Evolutionary conservation across 176 grass and related monocot species (phyloP).

Genomic region (Cymbopogon citratus): DNA sequence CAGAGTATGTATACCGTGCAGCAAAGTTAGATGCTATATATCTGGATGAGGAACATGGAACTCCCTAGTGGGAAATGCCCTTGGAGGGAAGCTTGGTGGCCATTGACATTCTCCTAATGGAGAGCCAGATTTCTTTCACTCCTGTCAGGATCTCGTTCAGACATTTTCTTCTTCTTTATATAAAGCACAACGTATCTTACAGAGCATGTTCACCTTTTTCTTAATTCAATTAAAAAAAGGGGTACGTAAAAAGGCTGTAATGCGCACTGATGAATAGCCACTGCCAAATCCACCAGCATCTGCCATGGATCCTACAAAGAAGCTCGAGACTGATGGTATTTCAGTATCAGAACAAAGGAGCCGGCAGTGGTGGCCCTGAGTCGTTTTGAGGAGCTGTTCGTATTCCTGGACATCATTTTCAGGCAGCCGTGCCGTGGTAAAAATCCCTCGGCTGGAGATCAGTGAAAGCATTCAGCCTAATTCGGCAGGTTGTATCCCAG

Average conservation of each 20-base stretch:
- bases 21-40: slow-evolving; percentile 5
- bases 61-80: slow-evolving; percentile 16
- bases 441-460: neutral
- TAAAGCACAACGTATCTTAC: slow-evolving; percentile 1
- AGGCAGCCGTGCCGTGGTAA: neutral
- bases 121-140: slow-evolving; percentile 8
- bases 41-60: slow-evolving; percentile 8
- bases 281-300: too few relatives aligned
- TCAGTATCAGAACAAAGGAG: too few relatives aligned
- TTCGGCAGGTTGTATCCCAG: too few relatives aligned
- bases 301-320: too few relatives aligned
- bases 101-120: neutral
- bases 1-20: neutral
- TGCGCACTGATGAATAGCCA: neutral
- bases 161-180: neutral
- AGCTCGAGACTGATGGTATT: too few relatives aligned
- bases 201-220: slow-evolving; percentile 19
- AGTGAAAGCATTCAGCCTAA: neutral
- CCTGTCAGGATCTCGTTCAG: slow-evolving; percentile 14
- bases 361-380: neutral
- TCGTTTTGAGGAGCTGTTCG: too few relatives aligned
- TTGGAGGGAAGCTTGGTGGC: slow-evolving; percentile 25
- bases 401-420: neutral
- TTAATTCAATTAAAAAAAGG: neutral
- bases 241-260: neutral